A percentile compares a stretch with the other conserved stretches of the same genome.
Conservation (phyloP, 2,329 filamentous ascomycete species). For the Tolypocladium capitatum region DNA sequence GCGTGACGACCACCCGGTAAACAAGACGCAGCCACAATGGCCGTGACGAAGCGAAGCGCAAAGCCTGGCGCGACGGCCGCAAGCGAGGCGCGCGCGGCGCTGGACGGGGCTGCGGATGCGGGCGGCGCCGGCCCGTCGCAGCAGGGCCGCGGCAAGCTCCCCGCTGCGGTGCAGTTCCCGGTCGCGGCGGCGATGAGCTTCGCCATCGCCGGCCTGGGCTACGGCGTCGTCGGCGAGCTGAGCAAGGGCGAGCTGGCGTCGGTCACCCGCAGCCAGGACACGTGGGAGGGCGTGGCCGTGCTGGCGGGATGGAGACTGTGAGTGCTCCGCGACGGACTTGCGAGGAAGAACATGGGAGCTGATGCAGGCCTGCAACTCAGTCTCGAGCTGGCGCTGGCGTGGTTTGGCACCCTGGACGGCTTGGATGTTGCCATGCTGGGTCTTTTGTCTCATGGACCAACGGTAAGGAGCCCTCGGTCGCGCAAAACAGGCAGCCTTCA, state of each 20-base stretch:
- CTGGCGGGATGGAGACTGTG: constrained; percentile 42
- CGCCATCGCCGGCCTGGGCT: constrained; percentile 48
- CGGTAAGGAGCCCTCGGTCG: constrained; percentile 23
- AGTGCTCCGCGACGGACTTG: constrained; percentile 16
- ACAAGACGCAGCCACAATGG: constrained; percentile 3
- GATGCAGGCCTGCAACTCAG: constrained; percentile 24
- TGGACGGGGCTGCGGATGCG: constrained; percentile 3
- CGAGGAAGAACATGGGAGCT: not conserved
- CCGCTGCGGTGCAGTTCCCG: constrained; percentile 34
- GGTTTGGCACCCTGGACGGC: constrained; percentile 63
- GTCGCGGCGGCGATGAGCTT: constrained; percentile 42
- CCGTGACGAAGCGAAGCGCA: constrained; percentile 12
- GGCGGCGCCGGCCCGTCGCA: not conserved
- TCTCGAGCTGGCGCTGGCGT: constrained; percentile 57
- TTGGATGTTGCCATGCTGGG: constrained; percentile 53
- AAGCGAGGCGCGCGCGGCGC: constrained; percentile 6
- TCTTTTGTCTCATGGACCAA: constrained; percentile 61
- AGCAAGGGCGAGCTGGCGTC: constrained; percentile 52
- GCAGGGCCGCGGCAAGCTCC: constrained; percentile 19
- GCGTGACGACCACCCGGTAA: not conserved
- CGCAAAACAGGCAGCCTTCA: not conserved
- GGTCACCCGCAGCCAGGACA: constrained; percentile 51
- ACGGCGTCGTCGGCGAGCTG: constrained; percentile 46
- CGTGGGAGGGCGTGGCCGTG: constrained; percentile 45
- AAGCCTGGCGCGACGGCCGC: constrained; percentile 6